These are phyloP conservation scores for Thalassiosira livingstoniorum DNA, from an alignment of 352 stramenopile genomes.

Conservation along the genomic window DNA sequence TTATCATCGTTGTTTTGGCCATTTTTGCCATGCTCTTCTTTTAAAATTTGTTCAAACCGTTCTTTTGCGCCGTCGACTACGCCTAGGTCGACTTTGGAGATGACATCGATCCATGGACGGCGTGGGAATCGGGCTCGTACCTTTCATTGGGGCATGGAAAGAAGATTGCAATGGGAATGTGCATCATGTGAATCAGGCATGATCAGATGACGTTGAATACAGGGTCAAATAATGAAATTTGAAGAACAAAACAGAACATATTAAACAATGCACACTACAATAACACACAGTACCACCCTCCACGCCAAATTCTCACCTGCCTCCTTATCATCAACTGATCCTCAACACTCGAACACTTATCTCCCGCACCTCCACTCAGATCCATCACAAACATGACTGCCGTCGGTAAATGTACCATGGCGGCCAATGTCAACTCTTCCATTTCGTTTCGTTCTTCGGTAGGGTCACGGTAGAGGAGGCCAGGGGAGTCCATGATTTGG, in stretches of 20 bases:
- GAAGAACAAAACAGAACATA: too few species aligned
- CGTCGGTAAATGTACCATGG: conserved; percentile 87
- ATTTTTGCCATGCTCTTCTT: conserved; percentile 31
- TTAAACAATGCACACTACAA: too few species aligned
- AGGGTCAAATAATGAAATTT: too few species aligned
- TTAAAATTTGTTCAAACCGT: conserved; percentile 73
- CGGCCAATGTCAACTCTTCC: conserved; percentile 88
- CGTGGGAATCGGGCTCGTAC: conserved; percentile 82
- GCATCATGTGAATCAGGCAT: too few species aligned
- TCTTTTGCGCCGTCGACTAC: conserved; percentile 70
- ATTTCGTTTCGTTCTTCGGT: conserved; percentile 87
- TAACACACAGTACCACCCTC: too few species aligned
- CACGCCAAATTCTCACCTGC: conserved; percentile 51
- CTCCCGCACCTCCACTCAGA: conserved; percentile 85
- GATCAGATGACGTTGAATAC: too few species aligned
- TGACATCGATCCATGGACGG: conserved; percentile 89
- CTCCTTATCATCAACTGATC: conserved; percentile 86
- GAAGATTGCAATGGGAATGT: too few species aligned
- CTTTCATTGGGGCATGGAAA: neutral
- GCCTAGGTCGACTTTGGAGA: conserved; percentile 87
- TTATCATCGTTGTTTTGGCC: conserved; percentile 10
- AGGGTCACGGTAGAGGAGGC: conserved; percentile 82
- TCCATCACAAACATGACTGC: conserved; percentile 91
- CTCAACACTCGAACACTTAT: conserved; percentile 84
- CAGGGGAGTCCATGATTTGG: conserved; percentile 90